Evolutionary conservation across 306 rosid species (phyloP).

Genomic region (Bauhinia variegata): DNA sequence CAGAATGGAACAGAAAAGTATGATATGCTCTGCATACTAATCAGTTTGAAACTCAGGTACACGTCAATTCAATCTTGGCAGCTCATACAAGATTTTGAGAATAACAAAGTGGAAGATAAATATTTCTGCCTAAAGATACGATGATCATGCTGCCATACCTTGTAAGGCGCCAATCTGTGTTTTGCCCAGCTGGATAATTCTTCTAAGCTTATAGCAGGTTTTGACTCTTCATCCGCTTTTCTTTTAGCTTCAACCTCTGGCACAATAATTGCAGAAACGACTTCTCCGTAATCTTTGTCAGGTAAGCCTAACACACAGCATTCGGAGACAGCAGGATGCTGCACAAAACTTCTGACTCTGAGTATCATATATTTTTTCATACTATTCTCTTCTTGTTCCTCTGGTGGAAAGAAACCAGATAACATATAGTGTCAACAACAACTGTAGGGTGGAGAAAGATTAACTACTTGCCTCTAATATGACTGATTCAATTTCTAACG

Average conservation of each 20-base stretch:
- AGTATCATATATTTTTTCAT: conserved; percentile 8
- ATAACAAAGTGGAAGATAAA: conserved; percentile 4
- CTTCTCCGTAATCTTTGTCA: conserved; percentile 83
- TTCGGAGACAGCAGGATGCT: conserved; percentile 79
- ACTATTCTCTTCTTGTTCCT: not conserved
- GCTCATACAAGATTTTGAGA: not conserved
- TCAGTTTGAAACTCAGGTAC: not conserved
- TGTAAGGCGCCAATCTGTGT: conserved; percentile 91
- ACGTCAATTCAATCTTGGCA: not conserved
- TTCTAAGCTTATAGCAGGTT: conserved; percentile 61
- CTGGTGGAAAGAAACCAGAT: not conserved
- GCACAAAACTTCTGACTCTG: conserved; percentile 39
- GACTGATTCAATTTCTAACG: conserved; percentile 90
- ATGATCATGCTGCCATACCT: conserved; percentile 55
- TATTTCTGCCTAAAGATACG: not conserved
- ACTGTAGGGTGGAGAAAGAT: conserved; percentile 19
- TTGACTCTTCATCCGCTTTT: conserved; percentile 55
- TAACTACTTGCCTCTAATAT: conserved; percentile 64
- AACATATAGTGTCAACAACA: conserved; percentile 1
- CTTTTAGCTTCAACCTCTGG: conserved; percentile 48
- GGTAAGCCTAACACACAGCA: conserved; percentile 93
- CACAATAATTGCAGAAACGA: conserved; percentile 75
- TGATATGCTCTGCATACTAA: not conserved
- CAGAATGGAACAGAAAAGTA: not conserved
- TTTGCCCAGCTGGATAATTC: conserved; percentile 78